Base-by-base conservation (phyloP, 805 yeast genomes). In the Saccharomycopsis sp. region DNA sequence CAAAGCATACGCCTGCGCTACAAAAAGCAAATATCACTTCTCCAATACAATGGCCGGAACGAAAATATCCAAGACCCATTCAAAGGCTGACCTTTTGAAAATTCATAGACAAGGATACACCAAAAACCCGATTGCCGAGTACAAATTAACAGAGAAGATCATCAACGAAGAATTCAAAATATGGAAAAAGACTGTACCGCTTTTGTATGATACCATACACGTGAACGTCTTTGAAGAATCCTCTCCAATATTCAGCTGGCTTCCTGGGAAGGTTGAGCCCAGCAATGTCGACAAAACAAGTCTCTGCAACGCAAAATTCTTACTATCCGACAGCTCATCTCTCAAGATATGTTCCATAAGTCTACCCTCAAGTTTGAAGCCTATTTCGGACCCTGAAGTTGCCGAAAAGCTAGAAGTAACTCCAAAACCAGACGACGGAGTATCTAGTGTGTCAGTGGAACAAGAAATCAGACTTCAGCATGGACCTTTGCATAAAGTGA, bases 171-270 rank as follows among this genome's bases (percentile, higher is more conserved):
- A 87, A 71, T 87, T 79, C 75, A 82, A 82, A 64, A 80, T 76
- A 18, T 89, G 97, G 97, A 89, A 89, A 68, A 88, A 88, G 65
- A 80, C 92, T 0, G 86, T 88, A 14, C 96, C 96, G 2, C 74
- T 88, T 63, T 74, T 90, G 61, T 89, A 89, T 69, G 89, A 85
- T 63, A 79, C 85, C 60, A 75, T 89, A 53, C 84, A 87, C 61
- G 85, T 92, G 2, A 79, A 79, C 51, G 83, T 54, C n/a, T 48
- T 57, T 2, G 12, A 40, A 14, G 18, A 40, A 20, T 9, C 48
- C 14, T 52, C 53, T n/a, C 48, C 48, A 5, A 44, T 44, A 4
- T 44, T 44, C 48, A 16, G 21, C 48, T 44, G 48, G 48, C 48
- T 44, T 18, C 48, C 48, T 44, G 12, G 9, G 18, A 58, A 44